These are phyloP conservation scores for Chaetomium sp. DNA, from an alignment of 2,329 filamentous ascomycete species.

Conservation along the genomic window DNA sequence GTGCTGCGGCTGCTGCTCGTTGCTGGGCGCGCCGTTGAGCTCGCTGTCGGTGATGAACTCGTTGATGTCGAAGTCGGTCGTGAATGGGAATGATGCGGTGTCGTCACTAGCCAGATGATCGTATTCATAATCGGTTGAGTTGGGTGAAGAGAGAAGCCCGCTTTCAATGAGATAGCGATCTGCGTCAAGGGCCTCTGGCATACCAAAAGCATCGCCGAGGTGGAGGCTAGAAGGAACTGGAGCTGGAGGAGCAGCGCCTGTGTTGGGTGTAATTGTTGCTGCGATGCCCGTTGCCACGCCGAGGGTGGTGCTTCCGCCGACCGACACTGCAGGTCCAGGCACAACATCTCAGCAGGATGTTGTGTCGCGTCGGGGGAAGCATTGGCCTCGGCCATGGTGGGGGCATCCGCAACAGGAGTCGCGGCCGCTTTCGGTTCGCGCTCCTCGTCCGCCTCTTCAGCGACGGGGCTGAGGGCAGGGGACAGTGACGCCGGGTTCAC, in stretches of 20 bases:
- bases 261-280: conserved; percentile 45
- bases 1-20: conserved; percentile 51
- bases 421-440: conserved; percentile 34
- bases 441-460: conserved; percentile 45
- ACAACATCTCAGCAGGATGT: conserved; percentile 99
- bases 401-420: conserved; percentile 33
- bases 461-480: conserved; percentile 56
- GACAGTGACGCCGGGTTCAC: conserved; percentile 65
- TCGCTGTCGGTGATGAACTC: conserved; percentile 61
- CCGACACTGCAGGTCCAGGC: conserved; percentile 98
- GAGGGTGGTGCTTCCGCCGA: conserved; percentile 64
- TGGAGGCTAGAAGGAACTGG: conserved; percentile 64
- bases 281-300: conserved; percentile 48
- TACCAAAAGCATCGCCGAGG: conserved; percentile 69
- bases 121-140: conserved; percentile 66
- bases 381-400: conserved; percentile 38
- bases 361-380: conserved; percentile 90
- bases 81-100: conserved; percentile 49
- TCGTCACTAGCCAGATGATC: conserved; percentile 67
- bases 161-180: conserved; percentile 77
- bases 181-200: conserved; percentile 69
- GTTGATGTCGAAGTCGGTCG: conserved; percentile 53
- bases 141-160: conserved; percentile 73
- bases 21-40: conserved; percentile 36
- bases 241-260: conserved; percentile 56